Evolutionary conservation across 225 moss, liverwort and hornwort genomes (phyloP), one percentile per base, ranked within the genome.

Genomic region (Pseudoscleropodium purum): DNA sequence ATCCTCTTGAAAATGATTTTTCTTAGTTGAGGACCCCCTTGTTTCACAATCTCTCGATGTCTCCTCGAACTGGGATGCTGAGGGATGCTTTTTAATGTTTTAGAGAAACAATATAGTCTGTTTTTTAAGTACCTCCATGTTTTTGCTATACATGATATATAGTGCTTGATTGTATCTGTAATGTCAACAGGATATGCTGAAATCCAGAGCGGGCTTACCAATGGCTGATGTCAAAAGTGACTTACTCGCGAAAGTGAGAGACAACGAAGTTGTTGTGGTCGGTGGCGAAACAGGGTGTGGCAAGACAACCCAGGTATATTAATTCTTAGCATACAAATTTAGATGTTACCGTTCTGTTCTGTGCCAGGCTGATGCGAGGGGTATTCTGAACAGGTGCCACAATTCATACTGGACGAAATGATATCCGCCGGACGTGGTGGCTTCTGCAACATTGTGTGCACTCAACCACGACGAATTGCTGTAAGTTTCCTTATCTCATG

Each of bases 281-380:
- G 94, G 99, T 88, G 99, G 99, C 67, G 99, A 99, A 93, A 99
- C 99, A 86, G 99, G 99, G 39, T 99, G 97, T 91, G 99, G 99
- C 31, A 99, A 99, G 93, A 99, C 99, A 84, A 99, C 99, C 64
- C 99, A 99, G 95, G 97, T 98, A 81, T 87, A 62, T 85, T 70
- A 49, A 69, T 45, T 72, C 81, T 66, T 61, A 49, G 79, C 65
- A 72, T 34, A 78, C 30, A 66, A 78, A 78, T 78, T 82, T 91
- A 49, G 82, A 80, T 76, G 47, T 84, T 69, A n/a, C 31, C 29
- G n/a, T 65, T 88, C 87, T 87, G 75, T 83, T 84, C 41, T 88
- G 81, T 88, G 69, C 70, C 49, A 88, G 90, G 81, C 91, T 93
- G 86, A 93, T 90, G 68, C 21, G 75, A 86, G 79, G 47, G 36